A percentile compares a stretch with the other conserved stretches of the same genome.
phyloP scores from a whole-genome alignment of 2,329 filamentous ascomycete genomes.

The Aureobasidium musti region DNA sequence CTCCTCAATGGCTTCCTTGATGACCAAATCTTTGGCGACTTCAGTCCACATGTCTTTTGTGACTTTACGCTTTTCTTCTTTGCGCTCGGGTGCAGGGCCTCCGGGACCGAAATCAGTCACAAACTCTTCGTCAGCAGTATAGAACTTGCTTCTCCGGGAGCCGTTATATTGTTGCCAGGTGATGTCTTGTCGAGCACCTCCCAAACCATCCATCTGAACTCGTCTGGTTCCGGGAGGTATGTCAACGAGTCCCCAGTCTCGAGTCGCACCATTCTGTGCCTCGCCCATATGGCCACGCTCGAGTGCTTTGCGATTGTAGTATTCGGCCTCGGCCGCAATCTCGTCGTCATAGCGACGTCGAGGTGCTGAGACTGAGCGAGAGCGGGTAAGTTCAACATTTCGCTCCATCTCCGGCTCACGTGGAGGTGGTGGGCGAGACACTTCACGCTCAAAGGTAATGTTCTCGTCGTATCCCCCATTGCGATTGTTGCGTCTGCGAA shows the following conservation, averaged over 20 bases:
- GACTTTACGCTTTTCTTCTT: conserved; percentile 33
- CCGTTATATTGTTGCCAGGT: conserved; percentile 80
- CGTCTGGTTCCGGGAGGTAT: conserved; percentile 80
- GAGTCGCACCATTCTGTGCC: conserved; percentile 71
- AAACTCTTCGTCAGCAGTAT: conserved; percentile 63
- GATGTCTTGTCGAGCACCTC: conserved; percentile 73
- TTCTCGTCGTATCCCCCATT: conserved; percentile 65
- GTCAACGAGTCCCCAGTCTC: conserved; percentile 79
- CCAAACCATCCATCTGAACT: conserved; percentile 77
- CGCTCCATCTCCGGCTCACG: conserved; percentile 22
- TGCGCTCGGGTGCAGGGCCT: conserved; percentile 27
- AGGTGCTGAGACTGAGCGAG: conserved; percentile 46
- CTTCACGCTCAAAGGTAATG: conserved; percentile 55
- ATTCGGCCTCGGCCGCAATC: conserved; percentile 58
- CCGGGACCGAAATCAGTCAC: conserved; percentile 47
- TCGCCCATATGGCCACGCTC: conserved; percentile 72
- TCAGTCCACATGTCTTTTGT: conserved; percentile 80
- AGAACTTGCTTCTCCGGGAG: conserved; percentile 71
- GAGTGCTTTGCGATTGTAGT: conserved; percentile 67
- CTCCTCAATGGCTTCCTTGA: conserved; percentile 81
- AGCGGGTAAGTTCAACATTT: conserved; percentile 38
- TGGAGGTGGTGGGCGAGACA: conserved; percentile 15
- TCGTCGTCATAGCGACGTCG: conserved; percentile 55
- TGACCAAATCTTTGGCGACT: conserved; percentile 89
- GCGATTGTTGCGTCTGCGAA: conserved; percentile 56